These are phyloP conservation scores for Colletotrichum coccodes DNA, from an alignment of 2,329 filamentous ascomycete genomes.

Conservation along the genomic window DNA sequence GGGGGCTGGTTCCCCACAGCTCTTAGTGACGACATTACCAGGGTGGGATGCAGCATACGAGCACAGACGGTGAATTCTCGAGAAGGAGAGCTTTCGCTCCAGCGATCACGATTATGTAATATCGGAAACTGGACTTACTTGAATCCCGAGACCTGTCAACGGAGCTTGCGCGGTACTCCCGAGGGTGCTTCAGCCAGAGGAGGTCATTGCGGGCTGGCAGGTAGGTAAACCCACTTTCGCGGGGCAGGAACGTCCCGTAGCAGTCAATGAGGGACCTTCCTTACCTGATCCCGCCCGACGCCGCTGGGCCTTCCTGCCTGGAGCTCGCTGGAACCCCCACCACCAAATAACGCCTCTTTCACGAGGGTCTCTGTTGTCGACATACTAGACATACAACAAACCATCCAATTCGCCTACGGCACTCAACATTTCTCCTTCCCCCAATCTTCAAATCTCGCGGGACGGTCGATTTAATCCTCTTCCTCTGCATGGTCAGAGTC, in stretches of 20 bases:
- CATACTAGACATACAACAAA: background rate
- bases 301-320: conserved; percentile 17
- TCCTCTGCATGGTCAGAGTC: conserved; percentile 31
- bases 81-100: background rate
- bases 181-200: conserved; percentile 1
- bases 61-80: background rate
- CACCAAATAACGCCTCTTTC: conserved; percentile 23
- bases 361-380: conserved; percentile 25
- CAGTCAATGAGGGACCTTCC: conserved; percentile 1
- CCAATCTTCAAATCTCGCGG: background rate
- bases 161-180: background rate
- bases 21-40: conserved; percentile 27
- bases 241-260: conserved; percentile 25
- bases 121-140: background rate
- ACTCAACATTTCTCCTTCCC: background rate
- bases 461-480: background rate
- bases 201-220: conserved; percentile 12
- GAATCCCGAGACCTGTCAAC: background rate
- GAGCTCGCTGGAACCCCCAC: conserved; percentile 28
- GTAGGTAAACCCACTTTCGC: conserved; percentile 27
- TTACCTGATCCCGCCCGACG: conserved; percentile 5
- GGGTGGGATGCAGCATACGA: background rate
- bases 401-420: background rate
- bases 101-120: conserved; percentile 25
- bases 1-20: conserved; percentile 22